A percentile compares a stretch with the other conserved stretches of the same genome.
phyloP scores from a whole-genome alignment of 768 basidiomycete species.

The Pleurotus eryngii region DNA sequence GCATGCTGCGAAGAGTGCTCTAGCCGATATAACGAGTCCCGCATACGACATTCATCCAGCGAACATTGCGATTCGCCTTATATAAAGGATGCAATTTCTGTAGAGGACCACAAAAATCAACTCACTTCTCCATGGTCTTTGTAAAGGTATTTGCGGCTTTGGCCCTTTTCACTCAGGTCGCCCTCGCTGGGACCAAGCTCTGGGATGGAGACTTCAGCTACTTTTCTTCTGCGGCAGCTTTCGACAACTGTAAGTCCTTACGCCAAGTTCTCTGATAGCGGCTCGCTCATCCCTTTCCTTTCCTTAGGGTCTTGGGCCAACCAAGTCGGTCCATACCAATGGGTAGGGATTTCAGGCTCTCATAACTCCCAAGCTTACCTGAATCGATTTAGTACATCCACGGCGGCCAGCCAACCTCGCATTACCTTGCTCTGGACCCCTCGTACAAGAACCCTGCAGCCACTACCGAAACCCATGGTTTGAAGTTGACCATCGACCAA shows the following conservation, averaged over 20 bases:
- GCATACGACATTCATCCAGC: background rate
- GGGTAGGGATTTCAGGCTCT: constrained; percentile 31
- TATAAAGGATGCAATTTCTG: constrained; percentile 9
- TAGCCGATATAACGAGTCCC: constrained; percentile 22
- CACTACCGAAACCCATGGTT: constrained; percentile 45
- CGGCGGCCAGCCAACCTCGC: constrained; percentile 45
- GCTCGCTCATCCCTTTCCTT: background rate
- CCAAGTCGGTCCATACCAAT: constrained; percentile 55
- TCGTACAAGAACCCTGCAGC: constrained; percentile 59
- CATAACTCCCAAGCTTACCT: background rate
- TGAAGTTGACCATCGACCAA: constrained; percentile 52
- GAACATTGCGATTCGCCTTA: background rate
- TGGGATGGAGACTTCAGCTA: constrained; percentile 57
- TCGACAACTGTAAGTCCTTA: constrained; percentile 45
- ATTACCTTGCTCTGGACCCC: constrained; percentile 48
- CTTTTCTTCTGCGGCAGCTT: constrained; percentile 40
- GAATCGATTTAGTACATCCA: constrained; percentile 47
- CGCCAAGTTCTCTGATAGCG: background rate
- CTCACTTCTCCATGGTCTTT: constrained; percentile 19
- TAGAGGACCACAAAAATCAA: constrained; percentile 13
- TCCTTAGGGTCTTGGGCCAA: constrained; percentile 53
- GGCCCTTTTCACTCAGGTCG: constrained; percentile 30
- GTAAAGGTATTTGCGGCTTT: constrained; percentile 28
- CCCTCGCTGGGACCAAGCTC: constrained; percentile 45
- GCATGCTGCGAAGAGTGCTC: constrained; percentile 22